phyloP scores from a whole-genome alignment of 495 filamentous ascomycete genomes.

The Penicillium atrosanguineum region DNA sequence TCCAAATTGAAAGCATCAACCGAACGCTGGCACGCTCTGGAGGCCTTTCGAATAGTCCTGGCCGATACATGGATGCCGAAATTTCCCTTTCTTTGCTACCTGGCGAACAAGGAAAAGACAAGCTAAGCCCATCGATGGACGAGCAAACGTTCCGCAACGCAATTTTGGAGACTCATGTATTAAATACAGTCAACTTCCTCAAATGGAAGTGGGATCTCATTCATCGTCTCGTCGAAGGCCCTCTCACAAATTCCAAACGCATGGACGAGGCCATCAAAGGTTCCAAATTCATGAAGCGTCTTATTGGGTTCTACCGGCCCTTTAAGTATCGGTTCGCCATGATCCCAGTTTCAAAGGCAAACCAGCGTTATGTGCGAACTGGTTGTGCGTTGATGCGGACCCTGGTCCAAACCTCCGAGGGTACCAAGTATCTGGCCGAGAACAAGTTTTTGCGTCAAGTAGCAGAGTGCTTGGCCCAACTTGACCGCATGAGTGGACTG shows the following conservation, averaged over 20 bases:
- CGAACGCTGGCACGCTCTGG: conserved; percentile 83
- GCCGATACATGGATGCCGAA: conserved; percentile 47
- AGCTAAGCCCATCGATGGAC: conserved; percentile 72
- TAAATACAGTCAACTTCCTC: conserved; percentile 77
- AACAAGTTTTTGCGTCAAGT: conserved; percentile 92
- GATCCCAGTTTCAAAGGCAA: conserved; percentile 79
- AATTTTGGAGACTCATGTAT: conserved; percentile 81
- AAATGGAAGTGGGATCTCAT: conserved; percentile 99
- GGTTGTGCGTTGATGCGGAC: conserved; percentile 86
- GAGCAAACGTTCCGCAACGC: conserved; percentile 83
- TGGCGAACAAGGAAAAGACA: conserved; percentile 67
- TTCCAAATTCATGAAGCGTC: conserved; percentile 90
- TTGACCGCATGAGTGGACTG: conserved; percentile 87
- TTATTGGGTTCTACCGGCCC: conserved; percentile 91
- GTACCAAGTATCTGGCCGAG: conserved; percentile 78
- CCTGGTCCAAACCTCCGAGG: conserved; percentile 79
- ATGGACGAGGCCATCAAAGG: conserved; percentile 92
- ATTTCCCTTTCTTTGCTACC: conserved; percentile 40
- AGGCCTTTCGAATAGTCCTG: conserved; percentile 35
- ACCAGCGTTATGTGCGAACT: conserved; percentile 88
- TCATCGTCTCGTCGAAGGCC: conserved; percentile 86
- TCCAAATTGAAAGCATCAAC: conserved; percentile 97
- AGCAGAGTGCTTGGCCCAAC: conserved; percentile 90
- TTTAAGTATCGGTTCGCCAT: conserved; percentile 96
- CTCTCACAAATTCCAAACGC: conserved; percentile 84